Evolutionary conservation across 2,329 filamentous ascomycete species (phyloP), one percentile per base, ranked within the genome.

Genomic region (Thielaviopsis musarum): DNA sequence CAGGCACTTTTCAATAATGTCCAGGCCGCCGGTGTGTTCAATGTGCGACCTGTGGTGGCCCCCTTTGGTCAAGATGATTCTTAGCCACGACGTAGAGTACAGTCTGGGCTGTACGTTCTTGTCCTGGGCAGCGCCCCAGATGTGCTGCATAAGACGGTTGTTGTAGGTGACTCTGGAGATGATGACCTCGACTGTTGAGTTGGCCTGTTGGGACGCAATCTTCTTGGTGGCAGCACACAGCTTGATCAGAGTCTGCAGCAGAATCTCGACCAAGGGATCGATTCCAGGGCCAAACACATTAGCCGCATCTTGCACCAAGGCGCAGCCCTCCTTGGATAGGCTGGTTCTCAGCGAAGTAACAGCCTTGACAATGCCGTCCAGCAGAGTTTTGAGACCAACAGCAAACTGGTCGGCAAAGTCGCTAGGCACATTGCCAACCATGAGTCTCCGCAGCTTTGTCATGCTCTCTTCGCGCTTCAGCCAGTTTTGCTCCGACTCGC

Each of bases 401-500:
- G 94, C 68, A 66, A 90, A 95, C 2, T 78, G 75, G 30, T 83
- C 81, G 49, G 82, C 77, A 66, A 86, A 95, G 63, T 95, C 88
- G 26, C 79, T 78, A 0, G 87, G 81, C 5, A 85, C 87, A 69
- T 97, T 97, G 59, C 91, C 91, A 62, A 85, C 87, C 56, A 88
- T 81, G 26, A 96, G 77, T 63, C 83, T 81, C 57, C 91, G 82
- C 55, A 97, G 72, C 64, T 87, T 91, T 7, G 78, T 79, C 45
- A 90, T 79, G 67, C 81, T 85, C 73, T 91, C 87, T 70, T 97
- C 91, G 69, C 91, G 80, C 65, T 85, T 84, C 66, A 88, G 70
- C 91, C 91, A 97, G 67, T 97, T 97, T 62, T 87, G 82, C 68
- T 97, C 91, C 0, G 86, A 83, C 72, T 97, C 91, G 68, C 78